Evolutionary conservation across 2,329 filamentous ascomycete genomes (phyloP), one percentile per base, ranked within the genome.

Genomic region (Zymoseptoria brevis): DNA sequence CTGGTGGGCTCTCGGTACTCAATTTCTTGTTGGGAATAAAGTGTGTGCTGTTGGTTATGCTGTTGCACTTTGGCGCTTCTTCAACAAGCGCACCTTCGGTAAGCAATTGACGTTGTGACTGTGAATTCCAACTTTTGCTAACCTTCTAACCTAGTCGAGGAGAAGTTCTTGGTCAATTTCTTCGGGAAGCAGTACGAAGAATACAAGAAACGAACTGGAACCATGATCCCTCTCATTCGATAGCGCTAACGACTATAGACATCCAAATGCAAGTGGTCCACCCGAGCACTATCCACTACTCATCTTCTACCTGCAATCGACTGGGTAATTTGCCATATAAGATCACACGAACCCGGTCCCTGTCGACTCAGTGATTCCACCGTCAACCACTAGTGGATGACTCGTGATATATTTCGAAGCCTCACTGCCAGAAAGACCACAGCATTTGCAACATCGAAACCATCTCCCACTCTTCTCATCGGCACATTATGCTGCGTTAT

Each of bases 1-100:
- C 75, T 97, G 91, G 86, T 99, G 93, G 93, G 90, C 89, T 0
- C 71, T 97, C n/a, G 94, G 94, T 4, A 96, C 92, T 11, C 94
- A 99, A 79, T 71, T 97, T 50, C 84, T 96, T 57, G 80, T 96
- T 64, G 93, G 93, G 19, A 99, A 99, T 75, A 75, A 82, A 8
- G 65, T 96, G 1, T 96, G 90, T 72, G 84, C 95, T 59, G 66
- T 86, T 6, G 88, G 76, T 1, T 97, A 96, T 77, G 75, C 83
- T 0, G 73, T 81, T 7, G 87, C 95, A 16, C 74, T 99, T 66
- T 96, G 90, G 90, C 80, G 77, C 61, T 99, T 99, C 74, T 99
- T 99, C 72, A 81, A 79, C 16, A 76, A 73, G 11, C 80, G 94
- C 61, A 92, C 97, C 64, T 74, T 74, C 57, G 75, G 84, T 86